Percentiles rank a stretch among this genome's conserved stretches.
Evolutionary conservation across 176 grass and related monocot species (phyloP).

Genomic region (Saccharum spontaneum): DNA sequence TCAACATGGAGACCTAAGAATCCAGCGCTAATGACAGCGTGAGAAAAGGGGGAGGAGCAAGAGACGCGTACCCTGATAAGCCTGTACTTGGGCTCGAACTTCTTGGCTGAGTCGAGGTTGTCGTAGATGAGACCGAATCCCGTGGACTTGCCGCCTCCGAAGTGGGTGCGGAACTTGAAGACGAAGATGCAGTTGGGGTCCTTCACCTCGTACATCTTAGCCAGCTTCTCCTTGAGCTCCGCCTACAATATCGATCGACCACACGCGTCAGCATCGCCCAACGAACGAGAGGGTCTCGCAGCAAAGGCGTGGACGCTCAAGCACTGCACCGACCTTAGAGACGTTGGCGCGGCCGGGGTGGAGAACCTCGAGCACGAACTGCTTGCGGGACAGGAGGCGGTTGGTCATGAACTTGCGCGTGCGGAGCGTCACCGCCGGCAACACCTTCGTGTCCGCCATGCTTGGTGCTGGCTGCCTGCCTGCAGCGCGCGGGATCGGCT

Average conservation of each 20-base stretch:
- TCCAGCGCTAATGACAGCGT: neutral
- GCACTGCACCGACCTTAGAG: slow-evolving; percentile 72
- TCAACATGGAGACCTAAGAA: neutral
- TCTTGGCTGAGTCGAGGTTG: slow-evolving; percentile 78
- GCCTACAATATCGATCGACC: slow-evolving; percentile 29
- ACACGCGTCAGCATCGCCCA: neutral
- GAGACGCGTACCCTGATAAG: slow-evolving; percentile 72
- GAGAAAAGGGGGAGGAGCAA: neutral
- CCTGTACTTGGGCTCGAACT: slow-evolving; percentile 92
- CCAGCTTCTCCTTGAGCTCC: slow-evolving; percentile 78
- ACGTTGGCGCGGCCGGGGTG: slow-evolving; percentile 93
- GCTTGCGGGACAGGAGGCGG: slow-evolving; percentile 86
- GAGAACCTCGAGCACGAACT: slow-evolving; percentile 97
- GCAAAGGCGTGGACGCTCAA: no score
- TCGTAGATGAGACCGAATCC: slow-evolving; percentile 97
- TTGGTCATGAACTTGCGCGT: slow-evolving; percentile 99
- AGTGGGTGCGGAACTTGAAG: slow-evolving; percentile 97
- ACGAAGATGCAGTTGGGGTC: slow-evolving; percentile 92
- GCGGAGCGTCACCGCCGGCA: slow-evolving; percentile 69
- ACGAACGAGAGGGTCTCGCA: neutral
- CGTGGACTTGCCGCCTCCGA: slow-evolving; percentile 92
- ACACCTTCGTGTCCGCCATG: slow-evolving; percentile 78
- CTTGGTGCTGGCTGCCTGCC: slow-evolving; percentile 8
- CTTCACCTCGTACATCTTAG: slow-evolving; percentile 71
- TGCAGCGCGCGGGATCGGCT: neutral